These are phyloP conservation scores for Sordariomycetes sp. DNA, from an alignment of 2,329 filamentous ascomycete genomes.

Conservation along the genomic window DNA sequence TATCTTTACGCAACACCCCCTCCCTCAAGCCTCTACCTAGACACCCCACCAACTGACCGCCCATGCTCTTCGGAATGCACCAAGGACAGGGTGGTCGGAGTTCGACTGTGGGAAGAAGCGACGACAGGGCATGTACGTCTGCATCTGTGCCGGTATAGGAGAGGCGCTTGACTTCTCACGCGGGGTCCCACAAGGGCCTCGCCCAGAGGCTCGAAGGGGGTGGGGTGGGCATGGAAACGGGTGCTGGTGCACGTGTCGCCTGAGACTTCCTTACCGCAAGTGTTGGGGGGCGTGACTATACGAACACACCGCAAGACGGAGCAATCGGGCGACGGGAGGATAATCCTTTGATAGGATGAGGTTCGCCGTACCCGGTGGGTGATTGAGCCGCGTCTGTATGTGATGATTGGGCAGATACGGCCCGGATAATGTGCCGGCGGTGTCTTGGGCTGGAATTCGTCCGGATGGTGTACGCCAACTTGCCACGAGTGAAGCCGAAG, in stretches of 20 bases:
- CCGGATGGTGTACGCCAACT: neutral
- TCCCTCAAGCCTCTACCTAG: neutral
- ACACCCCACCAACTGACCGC: neutral
- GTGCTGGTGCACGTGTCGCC: constrained; percentile 1
- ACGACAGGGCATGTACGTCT: neutral
- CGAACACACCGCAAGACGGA: neutral
- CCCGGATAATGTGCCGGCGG: neutral
- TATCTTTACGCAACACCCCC: neutral
- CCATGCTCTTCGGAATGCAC: neutral
- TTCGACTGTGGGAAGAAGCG: neutral
- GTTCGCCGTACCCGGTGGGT: neutral
- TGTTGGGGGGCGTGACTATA: neutral
- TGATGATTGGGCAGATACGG: neutral
- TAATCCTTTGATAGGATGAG: neutral
- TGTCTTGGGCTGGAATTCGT: neutral
- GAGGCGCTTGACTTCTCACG: neutral
- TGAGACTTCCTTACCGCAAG: neutral
- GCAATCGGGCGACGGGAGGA: neutral
- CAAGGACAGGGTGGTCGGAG: neutral
- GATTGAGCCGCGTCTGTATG: neutral
- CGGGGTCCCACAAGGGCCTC: neutral
- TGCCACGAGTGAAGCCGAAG: neutral
- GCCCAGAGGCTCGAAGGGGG: neutral
- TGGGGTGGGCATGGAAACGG: neutral
- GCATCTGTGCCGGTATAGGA: neutral